Evolutionary conservation across 257 asterid genomes (phyloP).

Genomic region (Primulina tabacum): DNA sequence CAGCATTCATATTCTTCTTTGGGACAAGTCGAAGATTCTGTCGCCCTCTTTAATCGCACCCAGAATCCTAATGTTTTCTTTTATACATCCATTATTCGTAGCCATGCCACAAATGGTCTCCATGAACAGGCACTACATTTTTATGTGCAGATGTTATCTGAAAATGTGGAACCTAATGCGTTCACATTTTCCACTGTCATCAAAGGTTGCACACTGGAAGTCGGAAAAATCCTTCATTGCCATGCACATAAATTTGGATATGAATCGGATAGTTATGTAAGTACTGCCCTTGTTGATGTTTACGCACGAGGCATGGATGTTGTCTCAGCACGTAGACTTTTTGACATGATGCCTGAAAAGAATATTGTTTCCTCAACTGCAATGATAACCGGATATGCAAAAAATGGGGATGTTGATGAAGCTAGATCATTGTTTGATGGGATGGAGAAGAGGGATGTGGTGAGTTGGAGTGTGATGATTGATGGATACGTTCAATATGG

Average conservation of each 20-base stretch:
- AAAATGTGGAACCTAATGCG: conserved; percentile 43
- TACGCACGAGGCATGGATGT: conserved; percentile 42
- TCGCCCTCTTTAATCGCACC: conserved; percentile 39
- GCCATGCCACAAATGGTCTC: conserved; percentile 43
- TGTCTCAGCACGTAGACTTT: conserved; percentile 39
- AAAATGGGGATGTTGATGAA: conserved; percentile 42
- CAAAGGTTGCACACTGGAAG: conserved; percentile 35
- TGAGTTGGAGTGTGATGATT: conserved; percentile 55
- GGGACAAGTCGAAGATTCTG: conserved; percentile 35
- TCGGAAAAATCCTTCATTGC: conserved; percentile 41
- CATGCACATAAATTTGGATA: conserved; percentile 44
- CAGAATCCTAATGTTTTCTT: conserved; percentile 41
- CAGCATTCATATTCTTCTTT: conserved; percentile 44
- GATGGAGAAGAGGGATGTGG: conserved; percentile 51
- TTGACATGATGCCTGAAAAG: conserved; percentile 38
- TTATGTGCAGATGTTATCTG: conserved; percentile 44
- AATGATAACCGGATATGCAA: conserved; percentile 50
- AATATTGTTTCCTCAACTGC: conserved; percentile 47
- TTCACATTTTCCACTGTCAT: conserved; percentile 42
- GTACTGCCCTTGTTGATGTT: conserved; percentile 45
- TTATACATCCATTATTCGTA: conserved; percentile 47
- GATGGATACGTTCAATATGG: conserved; percentile 52
- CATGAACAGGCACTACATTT: conserved; percentile 37
- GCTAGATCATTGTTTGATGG: conserved; percentile 43
- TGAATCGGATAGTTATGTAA: conserved; percentile 39